Evolutionary conservation across 306 rosid genomes (phyloP), one percentile per base, ranked within the genome.

Genomic region (Rosa lucieae): DNA sequence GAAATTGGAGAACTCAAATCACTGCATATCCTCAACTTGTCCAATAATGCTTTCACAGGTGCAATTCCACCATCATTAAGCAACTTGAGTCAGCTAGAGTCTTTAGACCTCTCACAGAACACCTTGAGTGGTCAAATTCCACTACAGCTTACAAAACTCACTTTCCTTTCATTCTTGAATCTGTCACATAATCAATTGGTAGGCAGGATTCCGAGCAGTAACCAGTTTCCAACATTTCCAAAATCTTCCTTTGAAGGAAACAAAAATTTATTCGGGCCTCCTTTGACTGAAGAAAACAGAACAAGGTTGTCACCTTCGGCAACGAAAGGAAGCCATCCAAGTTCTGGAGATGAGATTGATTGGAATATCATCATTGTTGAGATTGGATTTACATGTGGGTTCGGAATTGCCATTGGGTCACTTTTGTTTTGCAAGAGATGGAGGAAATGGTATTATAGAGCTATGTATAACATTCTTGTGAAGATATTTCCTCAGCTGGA

Each of bases 41-140:
- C 46, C 6, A 6, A 6, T 6, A 43, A 43, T 43, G 46, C 46
- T 43, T 43, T 43, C 46, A 43, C 46, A 43, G 8, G 46, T 6
- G 46, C 9, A 43, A 43, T 43, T 43, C 46, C 9, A 43, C 1
- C 46, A 43, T 43, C 46, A 43, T 43, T 43, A 6, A 43, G 46
- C 9, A 43, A 43, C 46, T 43, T 43, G 46, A 43, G 46, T 43
- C 8, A 43, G 9, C 9, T 43, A 6, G 8, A 5, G 46, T 43
- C 87, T 10, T 46, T 87, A 0, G 87, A 87, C 76, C 81, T 87
- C 5, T 82, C 88, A 7, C 14, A 13, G 0, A 87, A 87, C 88
- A 17, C 2, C 0, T 37, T 87, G 3, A 72, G 17, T 0, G 82
- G 87, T 13, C 0, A 0, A 26, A 85, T 87, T n/a, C 90, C 89